phyloP scores from a whole-genome alignment of 257 asterid genomes.

The Solanum etuberosum region DNA sequence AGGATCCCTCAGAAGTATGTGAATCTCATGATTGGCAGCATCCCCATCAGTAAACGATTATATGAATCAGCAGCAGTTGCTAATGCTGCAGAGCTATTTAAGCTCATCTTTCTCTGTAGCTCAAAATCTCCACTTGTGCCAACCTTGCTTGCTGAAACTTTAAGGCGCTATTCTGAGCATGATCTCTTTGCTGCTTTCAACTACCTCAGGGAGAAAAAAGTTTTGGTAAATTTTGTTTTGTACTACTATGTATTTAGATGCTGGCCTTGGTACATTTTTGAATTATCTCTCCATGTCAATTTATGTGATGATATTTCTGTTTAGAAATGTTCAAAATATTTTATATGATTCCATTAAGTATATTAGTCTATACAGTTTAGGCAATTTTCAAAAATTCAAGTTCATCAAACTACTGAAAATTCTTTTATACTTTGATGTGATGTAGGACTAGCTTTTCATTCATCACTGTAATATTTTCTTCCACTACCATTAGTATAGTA shows the following conservation, averaged over 20 bases:
- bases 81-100: conserved; percentile 85
- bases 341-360: neutral
- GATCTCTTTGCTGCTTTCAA: conserved; percentile 92
- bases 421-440: neutral
- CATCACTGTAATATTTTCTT: neutral
- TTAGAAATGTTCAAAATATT: neutral
- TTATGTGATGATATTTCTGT: neutral
- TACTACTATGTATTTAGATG: neutral
- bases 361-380: neutral
- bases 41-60: conserved; percentile 30
- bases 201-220: conserved; percentile 77
- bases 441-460: neutral
- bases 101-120: conserved; percentile 76
- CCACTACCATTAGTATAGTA: neutral
- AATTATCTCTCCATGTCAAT: neutral
- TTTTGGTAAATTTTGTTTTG: conserved; percentile 48
- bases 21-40: conserved; percentile 35
- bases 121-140: conserved; percentile 67
- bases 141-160: conserved; percentile 63
- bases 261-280: neutral
- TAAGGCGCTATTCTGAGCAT: conserved; percentile 87
- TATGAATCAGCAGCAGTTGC: conserved; percentile 80
- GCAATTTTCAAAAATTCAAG: neutral
- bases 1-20: conserved; percentile 35
- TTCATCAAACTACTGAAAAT: neutral